These are phyloP conservation scores for Porcisia deanei DNA, from an alignment of 208 protist genomes.

Conservation along the genomic window DNA sequence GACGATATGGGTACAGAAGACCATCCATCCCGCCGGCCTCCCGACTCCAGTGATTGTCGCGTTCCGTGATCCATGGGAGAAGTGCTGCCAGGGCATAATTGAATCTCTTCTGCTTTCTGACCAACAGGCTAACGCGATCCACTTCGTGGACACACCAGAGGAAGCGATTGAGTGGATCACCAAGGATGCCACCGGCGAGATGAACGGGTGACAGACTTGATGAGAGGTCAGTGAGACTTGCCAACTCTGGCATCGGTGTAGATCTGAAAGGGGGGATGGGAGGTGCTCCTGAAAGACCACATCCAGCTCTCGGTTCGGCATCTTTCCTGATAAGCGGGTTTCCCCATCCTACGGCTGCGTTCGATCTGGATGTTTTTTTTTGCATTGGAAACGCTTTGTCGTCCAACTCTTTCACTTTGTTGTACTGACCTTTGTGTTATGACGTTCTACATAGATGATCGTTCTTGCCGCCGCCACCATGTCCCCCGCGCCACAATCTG, in stretches of 20 bases:
- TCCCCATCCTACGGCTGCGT: no score
- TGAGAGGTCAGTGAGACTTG: not conserved
- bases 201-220: conserved; percentile 5
- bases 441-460: no score
- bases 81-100: conserved; percentile 40
- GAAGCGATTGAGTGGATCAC: conserved; percentile 50
- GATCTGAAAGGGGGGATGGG: not conserved
- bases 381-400: no score
- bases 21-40: conserved; percentile 34
- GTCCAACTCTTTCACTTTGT: no score
- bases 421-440: no score
- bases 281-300: no score
- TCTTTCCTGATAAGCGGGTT: no score
- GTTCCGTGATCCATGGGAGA: conserved; percentile 76
- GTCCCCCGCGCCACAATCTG: no score
- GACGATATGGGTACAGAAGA: conserved; percentile 58
- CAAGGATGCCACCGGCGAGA: conserved; percentile 33
- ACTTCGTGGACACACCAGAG: conserved; percentile 66
- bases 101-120: conserved; percentile 36
- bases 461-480: no score
- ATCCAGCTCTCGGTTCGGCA: no score
- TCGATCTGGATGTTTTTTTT: no score
- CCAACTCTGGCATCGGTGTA: not conserved
- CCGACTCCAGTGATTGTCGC: conserved; percentile 55
- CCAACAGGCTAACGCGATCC: conserved; percentile 35